Evolutionary conservation across 495 filamentous ascomycete species (phyloP), one percentile per base, ranked within the genome.

Genomic region (Mycothermus thermophilus): DNA sequence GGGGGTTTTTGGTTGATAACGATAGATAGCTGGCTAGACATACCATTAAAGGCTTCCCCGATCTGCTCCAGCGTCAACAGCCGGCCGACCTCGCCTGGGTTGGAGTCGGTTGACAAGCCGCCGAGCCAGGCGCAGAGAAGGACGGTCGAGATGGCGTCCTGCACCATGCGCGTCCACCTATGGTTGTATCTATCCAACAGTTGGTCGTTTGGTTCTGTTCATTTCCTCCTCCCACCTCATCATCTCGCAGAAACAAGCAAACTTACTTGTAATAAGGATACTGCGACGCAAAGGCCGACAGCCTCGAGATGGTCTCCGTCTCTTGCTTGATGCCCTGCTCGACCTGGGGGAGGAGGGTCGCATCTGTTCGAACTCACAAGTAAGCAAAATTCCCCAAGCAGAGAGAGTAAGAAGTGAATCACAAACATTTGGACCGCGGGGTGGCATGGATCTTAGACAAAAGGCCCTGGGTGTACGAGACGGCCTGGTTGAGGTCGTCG

Each of bases 371-470:
- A 8, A 28, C n/a, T 22, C 3, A 28, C 5, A n/a, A 12, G 3
- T n/a, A 27, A 14, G 9, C n/a, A 32, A 25, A 20, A n/a, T 27
- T 4, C 10, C 8, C 4, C n/a, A 18, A 8, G 21, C 12, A 16
- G 10, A 12, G 8, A 10, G 28, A 37, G 32, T 32, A 1, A 14
- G 8, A 12, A 13, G 11, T 21, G 2, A 25, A 13, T 10, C 17
- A 66, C 75, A 49, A 64, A 93, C 88, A 64, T 35, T 92, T 70
- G 19, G 76, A 65, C 23, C 75, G 66, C 17, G 84, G 77, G 0
- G 85, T 92, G 4, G 84, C 90, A 56, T 97, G 90, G 22, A 85
- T 81, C 45, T 81, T 59, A n/a, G 88, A 85, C 29, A 95, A 72
- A 30, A 80, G 69, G 38, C 87, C 83, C 51, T 79, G 77, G 6